These are phyloP conservation scores for Alloascoidea hylecoeti DNA, from an alignment of 805 yeast genomes.

Conservation along the genomic window DNA sequence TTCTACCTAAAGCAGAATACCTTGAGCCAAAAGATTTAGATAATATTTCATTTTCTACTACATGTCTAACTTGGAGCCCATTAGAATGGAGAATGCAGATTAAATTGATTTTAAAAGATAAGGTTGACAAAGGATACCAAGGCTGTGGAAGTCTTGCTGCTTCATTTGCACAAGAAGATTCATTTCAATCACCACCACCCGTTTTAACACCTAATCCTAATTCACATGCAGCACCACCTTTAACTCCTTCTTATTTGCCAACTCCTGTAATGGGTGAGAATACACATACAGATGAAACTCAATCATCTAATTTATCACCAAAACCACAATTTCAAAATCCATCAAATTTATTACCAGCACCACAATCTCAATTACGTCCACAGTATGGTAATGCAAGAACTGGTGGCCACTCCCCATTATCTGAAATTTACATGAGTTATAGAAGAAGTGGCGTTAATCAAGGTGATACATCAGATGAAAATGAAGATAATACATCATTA, in stretches of 20 bases:
- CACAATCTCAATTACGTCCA: no score
- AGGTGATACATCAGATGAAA: background rate
- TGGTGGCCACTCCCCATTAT: conserved; percentile 1
- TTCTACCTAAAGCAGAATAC: conserved; percentile 49
- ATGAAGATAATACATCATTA: no score
- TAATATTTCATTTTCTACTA: no score
- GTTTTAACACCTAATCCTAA: background rate
- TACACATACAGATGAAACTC: background rate
- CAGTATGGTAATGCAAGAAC: no score
- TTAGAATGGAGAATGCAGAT: background rate
- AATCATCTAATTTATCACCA: no score
- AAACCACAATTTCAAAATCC: no score
- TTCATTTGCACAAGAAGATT: background rate
- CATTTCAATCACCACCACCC: no score
- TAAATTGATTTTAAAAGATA: background rate
- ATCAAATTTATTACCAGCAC: no score
- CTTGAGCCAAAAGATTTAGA: conserved; percentile 35
- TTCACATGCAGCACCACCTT: background rate
- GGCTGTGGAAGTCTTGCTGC: conserved; percentile 3
- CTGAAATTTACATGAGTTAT: conserved; percentile 1
- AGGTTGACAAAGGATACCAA: conserved; percentile 2
- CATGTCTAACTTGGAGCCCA: background rate
- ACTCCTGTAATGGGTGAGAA: background rate
- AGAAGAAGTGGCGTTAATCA: no score
- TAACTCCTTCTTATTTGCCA: background rate